phyloP scores from a whole-genome alignment of 164 flowering plant genomes.

The Vitis cinerea region DNA sequence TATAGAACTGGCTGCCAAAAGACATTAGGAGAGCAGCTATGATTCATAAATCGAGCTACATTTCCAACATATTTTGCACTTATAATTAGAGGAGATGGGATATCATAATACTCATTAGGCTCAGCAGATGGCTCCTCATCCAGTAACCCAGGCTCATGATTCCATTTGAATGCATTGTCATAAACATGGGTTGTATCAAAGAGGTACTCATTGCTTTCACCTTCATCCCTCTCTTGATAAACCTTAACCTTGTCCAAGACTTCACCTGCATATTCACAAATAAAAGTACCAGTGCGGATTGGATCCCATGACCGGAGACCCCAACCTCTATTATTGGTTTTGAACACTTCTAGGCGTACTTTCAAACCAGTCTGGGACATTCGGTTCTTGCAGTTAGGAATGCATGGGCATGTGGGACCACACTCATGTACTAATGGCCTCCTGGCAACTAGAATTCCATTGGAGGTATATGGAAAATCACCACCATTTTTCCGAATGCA shows the following conservation, averaged over 20 bases:
- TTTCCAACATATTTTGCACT: constrained; percentile 62
- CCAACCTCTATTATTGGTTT: constrained; percentile 33
- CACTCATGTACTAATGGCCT: constrained; percentile 7
- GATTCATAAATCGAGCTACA: constrained; percentile 80
- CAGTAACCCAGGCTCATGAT: constrained; percentile 17
- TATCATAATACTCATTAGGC: neutral
- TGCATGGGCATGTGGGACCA: constrained; percentile 5
- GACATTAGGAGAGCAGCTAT: constrained; percentile 73
- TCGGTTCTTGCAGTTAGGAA: constrained; percentile 27
- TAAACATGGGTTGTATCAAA: constrained; percentile 14
- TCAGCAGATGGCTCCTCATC: constrained; percentile 4
- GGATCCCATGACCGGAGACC: constrained; percentile 30
- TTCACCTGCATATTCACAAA: constrained; percentile 31
- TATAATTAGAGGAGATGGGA: constrained; percentile 24
- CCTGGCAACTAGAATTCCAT: constrained; percentile 4
- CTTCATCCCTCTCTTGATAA: neutral
- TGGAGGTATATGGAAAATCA: constrained; percentile 7
- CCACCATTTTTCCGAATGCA: constrained; percentile 10
- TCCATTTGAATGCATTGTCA: constrained; percentile 18
- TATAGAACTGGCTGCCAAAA: constrained; percentile 65
- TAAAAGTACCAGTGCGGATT: constrained; percentile 29
- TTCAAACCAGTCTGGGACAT: constrained; percentile 25
- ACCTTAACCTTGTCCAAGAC: constrained; percentile 1
- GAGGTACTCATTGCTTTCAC: constrained; percentile 10
- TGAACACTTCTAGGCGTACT: constrained; percentile 25